phyloP scores from a whole-genome alignment of 805 yeast species.

The Pichia occidentalis region DNA sequence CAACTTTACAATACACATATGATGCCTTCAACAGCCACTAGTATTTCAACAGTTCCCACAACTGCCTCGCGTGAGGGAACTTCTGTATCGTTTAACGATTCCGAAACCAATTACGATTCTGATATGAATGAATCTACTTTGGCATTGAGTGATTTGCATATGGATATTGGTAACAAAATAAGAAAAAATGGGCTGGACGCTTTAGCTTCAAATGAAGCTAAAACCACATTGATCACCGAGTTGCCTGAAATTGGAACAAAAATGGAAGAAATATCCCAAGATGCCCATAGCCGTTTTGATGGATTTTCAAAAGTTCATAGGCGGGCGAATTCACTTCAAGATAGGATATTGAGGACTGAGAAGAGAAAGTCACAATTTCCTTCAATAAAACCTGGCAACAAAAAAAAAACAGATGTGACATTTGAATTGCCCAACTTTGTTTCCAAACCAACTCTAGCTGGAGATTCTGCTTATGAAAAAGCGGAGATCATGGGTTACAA shows the following conservation, averaged over 20 bases:
- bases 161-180: constrained; percentile 7
- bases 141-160: constrained; percentile 1
- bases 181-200: constrained; percentile 2
- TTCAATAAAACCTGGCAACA: not conserved
- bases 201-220: not conserved
- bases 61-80: not conserved
- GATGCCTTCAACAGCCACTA: constrained; percentile 23
- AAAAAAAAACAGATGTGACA: constrained; percentile 3
- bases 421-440: constrained; percentile 14
- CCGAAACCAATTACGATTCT: not conserved
- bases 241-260: constrained; percentile 4
- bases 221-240: not conserved
- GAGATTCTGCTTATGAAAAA: constrained; percentile 8
- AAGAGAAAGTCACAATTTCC: too few relatives aligned
- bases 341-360: not conserved
- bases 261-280: constrained; percentile 2
- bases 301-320: constrained; percentile 3
- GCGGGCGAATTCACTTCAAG: constrained; percentile 7
- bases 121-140: constrained; percentile 1
- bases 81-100: not conserved
- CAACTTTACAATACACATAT: constrained; percentile 48
- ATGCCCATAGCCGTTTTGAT: constrained; percentile 3
- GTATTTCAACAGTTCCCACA: constrained; percentile 14
- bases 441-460: constrained; percentile 2
- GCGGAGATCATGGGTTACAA: constrained; percentile 6